phyloP scores from a whole-genome alignment of 2,329 filamentous ascomycete genomes.

The Shiraia sp. region DNA sequence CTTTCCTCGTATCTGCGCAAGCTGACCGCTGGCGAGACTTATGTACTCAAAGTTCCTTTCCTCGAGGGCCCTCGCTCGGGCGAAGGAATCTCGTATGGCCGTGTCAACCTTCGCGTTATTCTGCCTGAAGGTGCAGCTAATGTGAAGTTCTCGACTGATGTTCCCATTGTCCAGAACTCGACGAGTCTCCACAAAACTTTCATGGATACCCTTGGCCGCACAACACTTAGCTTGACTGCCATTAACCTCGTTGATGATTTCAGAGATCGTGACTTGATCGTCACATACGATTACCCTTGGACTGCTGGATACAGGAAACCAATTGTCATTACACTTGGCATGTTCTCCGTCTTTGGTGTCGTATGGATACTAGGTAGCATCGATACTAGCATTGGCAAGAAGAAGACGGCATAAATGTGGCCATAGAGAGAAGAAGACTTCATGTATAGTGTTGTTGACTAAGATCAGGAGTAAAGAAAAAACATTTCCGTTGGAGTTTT shows the following conservation, averaged over 20 bases:
- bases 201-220: constrained; percentile 90
- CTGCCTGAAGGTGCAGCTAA: constrained; percentile 91
- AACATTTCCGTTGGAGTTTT: constrained; percentile 4
- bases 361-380: constrained; percentile 77
- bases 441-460: neutral
- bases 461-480: constrained; percentile 1
- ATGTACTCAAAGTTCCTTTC: constrained; percentile 87
- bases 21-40: constrained; percentile 66
- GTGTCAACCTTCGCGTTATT: constrained; percentile 78
- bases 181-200: constrained; percentile 78
- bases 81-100: constrained; percentile 85
- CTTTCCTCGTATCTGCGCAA: constrained; percentile 75
- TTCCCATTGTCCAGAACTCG: constrained; percentile 69
- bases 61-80: constrained; percentile 85
- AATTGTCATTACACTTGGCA: constrained; percentile 73
- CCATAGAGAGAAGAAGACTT: neutral
- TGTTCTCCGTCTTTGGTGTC: constrained; percentile 73
- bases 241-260: constrained; percentile 90
- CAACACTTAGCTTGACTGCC: constrained; percentile 76
- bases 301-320: constrained; percentile 82
- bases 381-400: constrained; percentile 76
- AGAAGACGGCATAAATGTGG: constrained; percentile 42
- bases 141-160: constrained; percentile 73
- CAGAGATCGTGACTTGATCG: constrained; percentile 78
- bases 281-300: constrained; percentile 85